These are phyloP conservation scores for Cenchrus americanus DNA, from an alignment of 176 grass and related monocot genomes.

Conservation along the genomic window DNA sequence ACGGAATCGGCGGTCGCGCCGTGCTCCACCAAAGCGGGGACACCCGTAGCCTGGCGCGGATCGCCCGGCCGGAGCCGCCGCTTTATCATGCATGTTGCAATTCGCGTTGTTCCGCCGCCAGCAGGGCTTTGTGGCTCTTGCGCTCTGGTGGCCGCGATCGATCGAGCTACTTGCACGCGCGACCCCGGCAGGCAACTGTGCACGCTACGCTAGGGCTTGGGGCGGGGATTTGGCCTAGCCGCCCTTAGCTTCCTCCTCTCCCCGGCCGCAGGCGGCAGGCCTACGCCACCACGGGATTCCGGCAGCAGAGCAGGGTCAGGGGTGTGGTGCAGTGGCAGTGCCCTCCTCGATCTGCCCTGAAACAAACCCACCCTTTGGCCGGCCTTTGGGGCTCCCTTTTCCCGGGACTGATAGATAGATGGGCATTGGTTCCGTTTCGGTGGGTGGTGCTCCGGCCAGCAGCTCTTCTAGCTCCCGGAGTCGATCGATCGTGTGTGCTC, in stretches of 20 bases:
- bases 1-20: slow-evolving; percentile 46
- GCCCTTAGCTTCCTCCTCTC: not conserved
- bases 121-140: not conserved
- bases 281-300: slow-evolving; percentile 28
- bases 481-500: not conserved
- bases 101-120: not conserved
- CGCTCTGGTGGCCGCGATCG: not conserved
- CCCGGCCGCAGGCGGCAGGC: not conserved
- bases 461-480: not conserved
- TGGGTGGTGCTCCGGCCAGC: not conserved
- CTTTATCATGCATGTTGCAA: not conserved
- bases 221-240: slow-evolving; percentile 48
- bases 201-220: not conserved
- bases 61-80: not conserved
- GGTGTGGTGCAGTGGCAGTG: not conserved
- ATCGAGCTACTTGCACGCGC: too few relatives aligned
- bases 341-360: too few relatives aligned
- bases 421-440: slow-evolving; percentile 56
- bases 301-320: not conserved
- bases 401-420: slow-evolving; percentile 36
- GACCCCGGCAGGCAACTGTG: not conserved
- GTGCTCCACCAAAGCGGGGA: slow-evolving; percentile 52
- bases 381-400: slow-evolving; percentile 26
- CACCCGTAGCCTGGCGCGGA: slow-evolving; percentile 49
- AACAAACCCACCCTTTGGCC: too few relatives aligned